Conservation (phyloP, 2,329 filamentous ascomycete genomes). For the Cladosporium velox region DNA sequence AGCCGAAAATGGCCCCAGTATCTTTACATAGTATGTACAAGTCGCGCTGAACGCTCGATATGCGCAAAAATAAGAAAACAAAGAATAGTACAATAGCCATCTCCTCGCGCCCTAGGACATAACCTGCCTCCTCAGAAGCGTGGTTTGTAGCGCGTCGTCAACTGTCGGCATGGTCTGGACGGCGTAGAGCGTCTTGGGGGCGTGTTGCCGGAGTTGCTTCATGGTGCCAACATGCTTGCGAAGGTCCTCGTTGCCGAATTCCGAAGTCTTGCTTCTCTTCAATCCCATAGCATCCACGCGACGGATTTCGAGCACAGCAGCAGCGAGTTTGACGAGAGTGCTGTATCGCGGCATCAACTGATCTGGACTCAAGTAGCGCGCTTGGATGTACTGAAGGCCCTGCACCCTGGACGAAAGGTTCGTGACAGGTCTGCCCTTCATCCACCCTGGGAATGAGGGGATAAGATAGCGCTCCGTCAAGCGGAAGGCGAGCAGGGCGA, state of each 20-base stretch:
- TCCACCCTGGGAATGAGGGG: slow-evolving; percentile 76
- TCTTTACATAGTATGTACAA: slow-evolving; percentile 7
- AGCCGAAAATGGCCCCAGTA: background rate
- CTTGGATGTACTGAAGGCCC: slow-evolving; percentile 34
- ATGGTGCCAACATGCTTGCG: slow-evolving; percentile 32
- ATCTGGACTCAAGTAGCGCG: slow-evolving; percentile 29
- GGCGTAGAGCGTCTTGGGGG: slow-evolving; percentile 44
- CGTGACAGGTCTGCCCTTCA: slow-evolving; percentile 23
- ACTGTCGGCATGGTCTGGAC: slow-evolving; percentile 48
- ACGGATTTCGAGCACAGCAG: slow-evolving; percentile 40
- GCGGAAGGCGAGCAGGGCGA: slow-evolving; percentile 67
- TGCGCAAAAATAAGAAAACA: background rate
- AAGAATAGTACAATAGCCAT: background rate
- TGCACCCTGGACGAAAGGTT: slow-evolving; percentile 20
- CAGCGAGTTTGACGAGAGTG: slow-evolving; percentile 46
- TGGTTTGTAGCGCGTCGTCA: slow-evolving; percentile 34
- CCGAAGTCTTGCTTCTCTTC: slow-evolving; percentile 23
- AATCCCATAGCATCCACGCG: slow-evolving; percentile 38
- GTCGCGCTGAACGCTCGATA: slow-evolving; percentile 6
- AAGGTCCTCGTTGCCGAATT: slow-evolving; percentile 23
- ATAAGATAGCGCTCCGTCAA: slow-evolving; percentile 79
- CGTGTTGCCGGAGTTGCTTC: slow-evolving; percentile 36
- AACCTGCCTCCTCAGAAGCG: slow-evolving; percentile 8
- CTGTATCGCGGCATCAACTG: slow-evolving; percentile 45
- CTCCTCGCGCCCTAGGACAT: background rate